These are phyloP conservation scores for Geotrichum aggregatum DNA, from an alignment of 1,139 yeast genomes.

Conservation along the genomic window DNA sequence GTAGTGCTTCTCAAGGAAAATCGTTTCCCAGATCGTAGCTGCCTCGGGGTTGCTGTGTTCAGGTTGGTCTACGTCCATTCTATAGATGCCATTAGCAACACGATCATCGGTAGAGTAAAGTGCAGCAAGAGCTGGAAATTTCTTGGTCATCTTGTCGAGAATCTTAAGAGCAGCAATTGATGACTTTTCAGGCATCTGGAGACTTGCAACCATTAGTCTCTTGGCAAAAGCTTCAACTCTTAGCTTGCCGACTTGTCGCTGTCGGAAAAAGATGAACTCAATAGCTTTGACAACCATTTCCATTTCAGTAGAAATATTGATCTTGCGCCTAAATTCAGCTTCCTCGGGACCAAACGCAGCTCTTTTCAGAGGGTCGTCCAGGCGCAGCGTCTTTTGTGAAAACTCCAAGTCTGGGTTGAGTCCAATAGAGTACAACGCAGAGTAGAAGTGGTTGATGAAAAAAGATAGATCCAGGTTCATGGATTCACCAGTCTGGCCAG, in stretches of 20 bases:
- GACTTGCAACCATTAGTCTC: conserved; percentile 59
- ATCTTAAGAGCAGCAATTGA: conserved; percentile 72
- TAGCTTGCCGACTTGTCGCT: conserved; percentile 63
- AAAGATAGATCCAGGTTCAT: conserved; percentile 43
- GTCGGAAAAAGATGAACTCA: conserved; percentile 76
- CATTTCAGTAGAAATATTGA: conserved; percentile 83
- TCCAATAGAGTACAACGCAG: conserved; percentile 60
- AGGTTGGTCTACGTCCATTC: conserved; percentile 60
- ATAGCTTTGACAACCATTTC: conserved; percentile 74
- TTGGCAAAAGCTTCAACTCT: conserved; percentile 84
- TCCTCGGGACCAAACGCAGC: conserved; percentile 33
- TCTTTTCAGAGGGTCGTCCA: conserved; percentile 64
- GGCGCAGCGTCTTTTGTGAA: conserved; percentile 71
- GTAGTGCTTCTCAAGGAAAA: conserved; percentile 73
- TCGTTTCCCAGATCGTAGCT: conserved; percentile 86
- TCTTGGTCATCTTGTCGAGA: conserved; percentile 65
- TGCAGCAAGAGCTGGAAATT: conserved; percentile 62
- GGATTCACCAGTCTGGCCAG: conserved; percentile 58
- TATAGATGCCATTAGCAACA: conserved; percentile 70
- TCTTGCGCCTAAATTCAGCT: conserved; percentile 49
- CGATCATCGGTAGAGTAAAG: conserved; percentile 85
- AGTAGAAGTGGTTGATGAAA: conserved; percentile 70
- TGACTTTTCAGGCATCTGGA: conserved; percentile 86
- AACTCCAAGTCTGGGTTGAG: conserved; percentile 82
- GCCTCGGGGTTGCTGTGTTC: conserved; percentile 81